These are phyloP conservation scores for Microdochium nivale DNA, from an alignment of 2,329 filamentous ascomycete species.

Conservation along the genomic window DNA sequence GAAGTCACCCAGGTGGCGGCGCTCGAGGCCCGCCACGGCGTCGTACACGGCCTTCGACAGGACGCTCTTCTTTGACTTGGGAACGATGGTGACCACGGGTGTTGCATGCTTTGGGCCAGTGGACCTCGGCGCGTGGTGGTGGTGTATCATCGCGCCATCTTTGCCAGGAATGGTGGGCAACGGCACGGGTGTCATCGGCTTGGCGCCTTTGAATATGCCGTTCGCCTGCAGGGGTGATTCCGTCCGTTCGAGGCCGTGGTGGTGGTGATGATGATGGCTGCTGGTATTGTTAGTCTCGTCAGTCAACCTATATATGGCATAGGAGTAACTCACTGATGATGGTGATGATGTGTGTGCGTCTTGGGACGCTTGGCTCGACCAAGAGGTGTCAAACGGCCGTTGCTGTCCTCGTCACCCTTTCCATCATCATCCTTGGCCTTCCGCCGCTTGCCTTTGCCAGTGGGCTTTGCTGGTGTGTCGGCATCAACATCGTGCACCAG, in stretches of 20 bases:
- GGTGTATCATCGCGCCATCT: conserved; percentile 31
- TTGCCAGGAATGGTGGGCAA: conserved; percentile 32
- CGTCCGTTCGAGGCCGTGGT: conserved; percentile 39
- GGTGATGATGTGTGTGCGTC: conserved; percentile 53
- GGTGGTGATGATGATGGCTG: conserved; percentile 47
- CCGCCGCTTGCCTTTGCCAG: conserved; percentile 48
- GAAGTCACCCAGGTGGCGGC: conserved; percentile 75
- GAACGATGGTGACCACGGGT: conserved; percentile 30
- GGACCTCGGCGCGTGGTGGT: conserved; percentile 40
- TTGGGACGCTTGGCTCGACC: conserved; percentile 57
- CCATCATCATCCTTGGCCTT: conserved; percentile 71
- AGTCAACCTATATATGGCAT: neutral
- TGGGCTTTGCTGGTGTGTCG: conserved; percentile 31
- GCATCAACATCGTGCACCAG: conserved; percentile 33
- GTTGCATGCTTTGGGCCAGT: conserved; percentile 22
- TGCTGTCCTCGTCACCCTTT: conserved; percentile 57
- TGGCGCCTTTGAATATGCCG: conserved; percentile 38
- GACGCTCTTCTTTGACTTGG: conserved; percentile 58
- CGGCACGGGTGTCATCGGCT: conserved; percentile 33
- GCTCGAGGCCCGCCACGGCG: conserved; percentile 59
- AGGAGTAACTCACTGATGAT: conserved; percentile 51
- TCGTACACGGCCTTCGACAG: conserved; percentile 64
- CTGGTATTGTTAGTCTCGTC: conserved; percentile 7
- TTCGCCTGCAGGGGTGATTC: conserved; percentile 32
- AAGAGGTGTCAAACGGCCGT: conserved; percentile 52